Conservation (phyloP, 331 rosid species). For the Pyrus hybrid region DNA sequence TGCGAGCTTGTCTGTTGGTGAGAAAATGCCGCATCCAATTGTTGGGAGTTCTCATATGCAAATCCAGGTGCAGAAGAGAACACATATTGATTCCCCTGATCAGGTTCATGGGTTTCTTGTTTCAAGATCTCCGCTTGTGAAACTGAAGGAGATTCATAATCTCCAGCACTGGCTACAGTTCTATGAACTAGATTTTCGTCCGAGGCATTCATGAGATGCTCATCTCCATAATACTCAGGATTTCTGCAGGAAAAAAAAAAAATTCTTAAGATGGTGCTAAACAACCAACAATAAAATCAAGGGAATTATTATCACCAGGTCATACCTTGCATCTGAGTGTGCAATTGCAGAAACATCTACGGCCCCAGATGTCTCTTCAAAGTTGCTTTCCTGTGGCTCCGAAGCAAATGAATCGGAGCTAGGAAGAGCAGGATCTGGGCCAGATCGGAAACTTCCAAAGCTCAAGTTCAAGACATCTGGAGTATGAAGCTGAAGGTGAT, state of each 20-base stretch:
- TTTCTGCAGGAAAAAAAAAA: conserved; percentile 44
- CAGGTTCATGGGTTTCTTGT: conserved; percentile 57
- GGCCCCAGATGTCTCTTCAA: conserved; percentile 67
- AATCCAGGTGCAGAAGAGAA: conserved; percentile 78
- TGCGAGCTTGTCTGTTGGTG: conserved; percentile 69
- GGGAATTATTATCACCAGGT: not conserved
- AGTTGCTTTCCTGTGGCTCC: conserved; percentile 38
- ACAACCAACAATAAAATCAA: conserved; percentile 5
- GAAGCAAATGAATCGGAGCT: conserved; percentile 28
- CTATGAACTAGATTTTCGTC: conserved; percentile 71
- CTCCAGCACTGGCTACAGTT: conserved; percentile 45
- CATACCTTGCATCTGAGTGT: conserved; percentile 64
- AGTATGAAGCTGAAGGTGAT: conserved; percentile 83
- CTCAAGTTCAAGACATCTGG: conserved; percentile 88
- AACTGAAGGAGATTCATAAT: conserved; percentile 60
- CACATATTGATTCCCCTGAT: conserved; percentile 64
- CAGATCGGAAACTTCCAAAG: conserved; percentile 96
- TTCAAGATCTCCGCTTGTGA: conserved; percentile 71
- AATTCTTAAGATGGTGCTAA: conserved; percentile 3
- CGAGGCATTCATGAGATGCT: conserved; percentile 53
- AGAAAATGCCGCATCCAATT: conserved; percentile 44
- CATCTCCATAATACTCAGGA: conserved; percentile 75
- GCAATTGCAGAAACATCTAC: conserved; percentile 56
- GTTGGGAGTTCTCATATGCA: conserved; percentile 63
- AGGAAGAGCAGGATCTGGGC: conserved; percentile 34